Conservation (phyloP, 352 stramenopile genomes). For the Phytophthora quininea region DNA sequence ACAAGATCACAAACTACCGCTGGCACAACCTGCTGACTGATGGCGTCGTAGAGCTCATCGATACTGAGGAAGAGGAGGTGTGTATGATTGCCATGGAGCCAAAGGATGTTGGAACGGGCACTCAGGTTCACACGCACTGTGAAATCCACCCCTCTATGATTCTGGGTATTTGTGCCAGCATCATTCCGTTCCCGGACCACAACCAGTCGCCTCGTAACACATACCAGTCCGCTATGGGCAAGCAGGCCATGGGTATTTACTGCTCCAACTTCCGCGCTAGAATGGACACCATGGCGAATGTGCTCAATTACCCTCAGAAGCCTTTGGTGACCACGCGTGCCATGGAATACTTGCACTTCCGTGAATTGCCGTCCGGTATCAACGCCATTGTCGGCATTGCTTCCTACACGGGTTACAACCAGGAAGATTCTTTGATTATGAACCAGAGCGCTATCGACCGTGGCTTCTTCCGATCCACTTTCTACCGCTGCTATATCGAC, state of each 20-base stretch:
- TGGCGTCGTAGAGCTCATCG: conserved; percentile 97
- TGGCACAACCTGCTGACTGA: conserved; percentile 92
- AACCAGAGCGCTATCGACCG: conserved; percentile 99
- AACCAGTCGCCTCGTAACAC: conserved; percentile 99
- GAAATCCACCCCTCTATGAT: conserved; percentile 99
- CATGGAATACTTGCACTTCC: conserved; percentile 99
- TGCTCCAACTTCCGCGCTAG: conserved; percentile 98
- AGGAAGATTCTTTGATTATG: conserved; percentile 99
- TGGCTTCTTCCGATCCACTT: conserved; percentile 98
- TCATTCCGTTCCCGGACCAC: conserved; percentile 99
- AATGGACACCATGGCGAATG: conserved; percentile 99
- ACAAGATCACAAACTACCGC: conserved; percentile 89
- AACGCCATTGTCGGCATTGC: conserved; percentile 95
- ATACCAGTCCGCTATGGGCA: conserved; percentile 99
- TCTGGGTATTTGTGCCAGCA: conserved; percentile 98
- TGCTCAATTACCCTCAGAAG: conserved; percentile 99
- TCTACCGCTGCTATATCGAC: conserved; percentile 99
- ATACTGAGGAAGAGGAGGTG: conserved; percentile 99
- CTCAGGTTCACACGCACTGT: conserved; percentile 98
- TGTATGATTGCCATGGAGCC: conserved; percentile 99
- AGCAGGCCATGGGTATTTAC: conserved; percentile 99
- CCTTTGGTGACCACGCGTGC: conserved; percentile 98
- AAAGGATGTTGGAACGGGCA: conserved; percentile 90
- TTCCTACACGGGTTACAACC: conserved; percentile 96
- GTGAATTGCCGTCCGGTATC: conserved; percentile 98